These are phyloP conservation scores for Xylaria sp. DNA, from an alignment of 2,329 filamentous ascomycete species.

Conservation along the genomic window DNA sequence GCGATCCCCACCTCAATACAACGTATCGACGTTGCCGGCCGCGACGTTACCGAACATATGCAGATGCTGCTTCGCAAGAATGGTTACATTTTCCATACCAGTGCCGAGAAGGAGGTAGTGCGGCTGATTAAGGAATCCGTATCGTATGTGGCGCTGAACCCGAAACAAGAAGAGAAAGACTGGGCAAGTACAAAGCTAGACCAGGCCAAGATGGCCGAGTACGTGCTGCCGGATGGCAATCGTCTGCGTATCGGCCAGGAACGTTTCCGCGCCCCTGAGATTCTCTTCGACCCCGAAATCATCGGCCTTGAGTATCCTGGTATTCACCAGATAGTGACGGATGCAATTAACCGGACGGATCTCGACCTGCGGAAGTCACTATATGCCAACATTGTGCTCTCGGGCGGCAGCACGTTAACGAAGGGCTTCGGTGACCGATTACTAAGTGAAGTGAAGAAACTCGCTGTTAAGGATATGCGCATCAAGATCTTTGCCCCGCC, in stretches of 20 bases:
- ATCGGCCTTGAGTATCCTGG: slow-evolving; percentile 97
- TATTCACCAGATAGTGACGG: slow-evolving; percentile 97
- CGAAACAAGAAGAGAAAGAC: slow-evolving; percentile 94
- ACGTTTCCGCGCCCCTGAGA: slow-evolving; percentile 94
- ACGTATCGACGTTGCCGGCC: slow-evolving; percentile 93
- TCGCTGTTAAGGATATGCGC: slow-evolving; percentile 98
- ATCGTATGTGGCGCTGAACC: slow-evolving; percentile 89
- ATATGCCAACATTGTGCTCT: slow-evolving; percentile 97
- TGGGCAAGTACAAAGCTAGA: slow-evolving; percentile 85
- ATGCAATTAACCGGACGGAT: slow-evolving; percentile 93
- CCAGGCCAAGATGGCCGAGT: slow-evolving; percentile 83
- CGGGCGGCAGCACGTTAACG: slow-evolving; percentile 93
- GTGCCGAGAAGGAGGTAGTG: slow-evolving; percentile 99
- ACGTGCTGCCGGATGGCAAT: slow-evolving; percentile 89
- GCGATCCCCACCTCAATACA: slow-evolving; percentile 95
- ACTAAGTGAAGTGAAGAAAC: slow-evolving; percentile 87
- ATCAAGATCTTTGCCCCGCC: slow-evolving; percentile 99
- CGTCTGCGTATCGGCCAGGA: slow-evolving; percentile 92
- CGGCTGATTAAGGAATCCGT: slow-evolving; percentile 95
- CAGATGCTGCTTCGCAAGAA: slow-evolving; percentile 91
- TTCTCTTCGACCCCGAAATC: slow-evolving; percentile 96
- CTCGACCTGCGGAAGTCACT: slow-evolving; percentile 93
- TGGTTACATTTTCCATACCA: slow-evolving; percentile 95
- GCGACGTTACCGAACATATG: slow-evolving; percentile 95
- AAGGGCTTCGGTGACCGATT: slow-evolving; percentile 96